A percentile compares a stretch with the other conserved stretches of the same genome.
phyloP scores from a whole-genome alignment of 176 grass and related monocot genomes.

The Rhipidocladum racemiflorum region DNA sequence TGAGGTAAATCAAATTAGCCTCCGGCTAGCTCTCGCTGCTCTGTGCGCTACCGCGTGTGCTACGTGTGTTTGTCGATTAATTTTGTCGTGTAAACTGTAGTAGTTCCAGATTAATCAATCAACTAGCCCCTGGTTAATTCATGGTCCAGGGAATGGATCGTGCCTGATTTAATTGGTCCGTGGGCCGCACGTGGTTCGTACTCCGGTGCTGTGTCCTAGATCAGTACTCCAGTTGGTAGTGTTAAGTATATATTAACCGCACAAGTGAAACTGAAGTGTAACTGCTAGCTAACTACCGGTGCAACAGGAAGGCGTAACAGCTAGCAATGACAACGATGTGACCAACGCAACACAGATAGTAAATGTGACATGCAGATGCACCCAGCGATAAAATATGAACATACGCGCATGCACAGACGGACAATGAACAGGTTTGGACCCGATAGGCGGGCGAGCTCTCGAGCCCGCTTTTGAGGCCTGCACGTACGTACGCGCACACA shows the following conservation, averaged over 20 bases:
- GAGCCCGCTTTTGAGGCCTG: not conserved
- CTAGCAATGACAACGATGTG: not conserved
- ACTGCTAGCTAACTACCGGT: not conserved
- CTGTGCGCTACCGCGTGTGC: not conserved
- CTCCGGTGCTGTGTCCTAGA: not conserved
- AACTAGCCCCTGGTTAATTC: not conserved
- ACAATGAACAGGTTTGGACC: not conserved
- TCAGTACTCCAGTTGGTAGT: not conserved
- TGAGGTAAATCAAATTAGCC: conserved; percentile 20
- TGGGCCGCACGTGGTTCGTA: not conserved
- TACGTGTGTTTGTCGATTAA: not conserved
- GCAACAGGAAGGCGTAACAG: conserved; percentile 6
- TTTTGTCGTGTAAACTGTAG: conserved; percentile 16
- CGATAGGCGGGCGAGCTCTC: not conserved
- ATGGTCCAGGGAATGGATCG: too few species aligned
- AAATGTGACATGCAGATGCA: not conserved
- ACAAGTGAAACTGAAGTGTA: not conserved
- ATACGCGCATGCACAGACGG: not conserved
- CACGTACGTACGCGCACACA: not conserved
- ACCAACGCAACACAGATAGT: not conserved
- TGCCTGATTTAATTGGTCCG: not conserved
- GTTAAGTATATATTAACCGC: too few species aligned
- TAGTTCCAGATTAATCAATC: not conserved
- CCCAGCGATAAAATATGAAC: conserved; percentile 12
- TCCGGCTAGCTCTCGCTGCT: not conserved